A percentile compares a stretch with the other conserved stretches of the same genome.
These are phyloP conservation scores for Breynia disticha DNA, from an alignment of 441 rosid genomes.

Conservation along the genomic window DNA sequence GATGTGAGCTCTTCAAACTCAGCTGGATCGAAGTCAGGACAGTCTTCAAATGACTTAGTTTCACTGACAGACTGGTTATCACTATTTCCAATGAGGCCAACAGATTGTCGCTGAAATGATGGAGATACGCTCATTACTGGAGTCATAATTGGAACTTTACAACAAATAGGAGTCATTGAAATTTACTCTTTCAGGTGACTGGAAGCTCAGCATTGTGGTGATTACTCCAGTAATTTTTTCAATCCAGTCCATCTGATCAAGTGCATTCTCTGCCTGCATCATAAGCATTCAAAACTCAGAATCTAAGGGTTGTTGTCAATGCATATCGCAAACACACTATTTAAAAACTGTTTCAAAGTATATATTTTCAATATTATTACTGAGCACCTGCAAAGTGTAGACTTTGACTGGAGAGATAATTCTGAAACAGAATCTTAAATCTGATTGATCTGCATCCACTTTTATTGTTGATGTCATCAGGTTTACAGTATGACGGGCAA, in stretches of 20 bases:
- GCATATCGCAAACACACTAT: background rate
- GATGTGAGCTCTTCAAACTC: slow-evolving; percentile 40
- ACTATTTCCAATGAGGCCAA: slow-evolving; percentile 35
- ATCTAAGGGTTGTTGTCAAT: slow-evolving; percentile 5
- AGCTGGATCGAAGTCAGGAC: slow-evolving; percentile 45
- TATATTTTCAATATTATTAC: too few species aligned
- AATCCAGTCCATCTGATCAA: slow-evolving; percentile 96
- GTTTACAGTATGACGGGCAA: slow-evolving; percentile 90
- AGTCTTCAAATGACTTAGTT: slow-evolving; percentile 49
- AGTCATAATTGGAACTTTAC: slow-evolving; percentile 6
- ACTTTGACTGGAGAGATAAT: slow-evolving; percentile 85
- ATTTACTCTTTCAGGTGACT: slow-evolving; percentile 65
- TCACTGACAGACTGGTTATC: slow-evolving; percentile 58
- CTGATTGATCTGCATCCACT: slow-evolving; percentile 88
- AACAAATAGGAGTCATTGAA: background rate
- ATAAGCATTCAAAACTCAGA: slow-evolving; percentile 16
- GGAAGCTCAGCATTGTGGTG: slow-evolving; percentile 77
- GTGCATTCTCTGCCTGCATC: slow-evolving; percentile 90
- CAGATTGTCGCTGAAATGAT: slow-evolving; percentile 46
- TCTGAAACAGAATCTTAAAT: slow-evolving; percentile 96
- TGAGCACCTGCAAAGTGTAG: slow-evolving; percentile 92
- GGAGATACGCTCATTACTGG: slow-evolving; percentile 8
- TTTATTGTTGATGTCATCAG: slow-evolving; percentile 91
- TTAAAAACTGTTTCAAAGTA: background rate
- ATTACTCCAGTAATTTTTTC: slow-evolving; percentile 97